Evolutionary conservation across 306 rosid genomes (phyloP).

Genomic region (Quercus wislizeni): DNA sequence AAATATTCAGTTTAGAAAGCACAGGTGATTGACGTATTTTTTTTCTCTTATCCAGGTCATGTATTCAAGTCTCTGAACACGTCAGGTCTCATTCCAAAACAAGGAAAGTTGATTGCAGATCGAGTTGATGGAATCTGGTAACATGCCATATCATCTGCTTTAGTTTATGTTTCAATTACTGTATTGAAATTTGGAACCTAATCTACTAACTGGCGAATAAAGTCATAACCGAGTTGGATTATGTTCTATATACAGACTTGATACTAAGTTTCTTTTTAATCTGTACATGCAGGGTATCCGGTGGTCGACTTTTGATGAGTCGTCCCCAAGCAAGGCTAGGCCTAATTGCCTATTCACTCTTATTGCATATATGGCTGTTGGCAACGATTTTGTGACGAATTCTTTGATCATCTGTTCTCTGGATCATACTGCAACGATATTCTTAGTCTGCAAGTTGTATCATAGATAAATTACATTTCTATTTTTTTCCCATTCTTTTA

Average conservation of each 20-base stretch:
- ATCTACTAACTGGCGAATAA: too few relatives aligned
- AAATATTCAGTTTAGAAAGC: neutral
- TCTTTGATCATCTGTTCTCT: constrained; percentile 17
- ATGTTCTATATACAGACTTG: neutral
- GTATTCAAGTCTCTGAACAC: constrained; percentile 83
- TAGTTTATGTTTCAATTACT: neutral
- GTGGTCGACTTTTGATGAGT: constrained; percentile 84
- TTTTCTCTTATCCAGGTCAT: constrained; percentile 62
- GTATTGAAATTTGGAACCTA: too few relatives aligned
- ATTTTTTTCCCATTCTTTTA: constrained; percentile 12
- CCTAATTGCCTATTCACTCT: constrained; percentile 63
- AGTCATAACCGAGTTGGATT: too few relatives aligned
- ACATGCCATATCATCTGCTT: constrained; percentile 7
- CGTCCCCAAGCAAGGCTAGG: constrained; percentile 94
- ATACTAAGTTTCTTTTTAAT: neutral
- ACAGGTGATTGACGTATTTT: neutral
- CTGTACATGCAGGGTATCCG: constrained; percentile 75
- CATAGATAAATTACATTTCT: constrained; percentile 24
- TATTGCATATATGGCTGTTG: constrained; percentile 87
- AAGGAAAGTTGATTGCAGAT: constrained; percentile 87
- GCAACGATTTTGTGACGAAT: constrained; percentile 62
- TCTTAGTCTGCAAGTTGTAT: constrained; percentile 53
- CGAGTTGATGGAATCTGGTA: constrained; percentile 98
- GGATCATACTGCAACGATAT: constrained; percentile 16
- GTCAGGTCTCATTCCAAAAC: constrained; percentile 86